Percentiles rank a stretch among this genome's conserved stretches.
Conservation (phyloP, 148 eudicot genomes). For the Rhododendron henanense region DNA sequence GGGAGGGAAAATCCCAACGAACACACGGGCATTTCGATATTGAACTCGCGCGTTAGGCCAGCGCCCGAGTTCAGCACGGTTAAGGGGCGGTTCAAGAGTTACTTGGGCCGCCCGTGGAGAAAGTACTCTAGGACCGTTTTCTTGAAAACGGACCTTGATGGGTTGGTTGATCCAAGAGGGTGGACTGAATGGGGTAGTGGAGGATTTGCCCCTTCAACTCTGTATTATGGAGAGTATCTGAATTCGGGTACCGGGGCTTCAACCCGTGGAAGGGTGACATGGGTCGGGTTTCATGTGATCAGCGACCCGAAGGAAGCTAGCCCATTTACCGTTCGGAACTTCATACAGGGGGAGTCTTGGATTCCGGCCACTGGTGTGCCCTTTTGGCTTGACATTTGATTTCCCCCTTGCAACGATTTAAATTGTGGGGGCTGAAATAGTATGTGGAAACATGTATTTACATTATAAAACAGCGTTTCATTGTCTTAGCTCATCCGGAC, state of each 20-base stretch:
- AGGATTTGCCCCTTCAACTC: slow-evolving; percentile 47
- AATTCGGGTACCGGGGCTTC: slow-evolving; percentile 52
- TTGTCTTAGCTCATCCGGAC: too few relatives aligned
- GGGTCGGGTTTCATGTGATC: slow-evolving; percentile 49
- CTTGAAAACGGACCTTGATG: slow-evolving; percentile 50
- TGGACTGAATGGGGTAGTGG: slow-evolving; percentile 60
- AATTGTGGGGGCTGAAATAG: neutral
- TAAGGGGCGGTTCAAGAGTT: slow-evolving; percentile 31
- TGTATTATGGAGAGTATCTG: slow-evolving; percentile 64
- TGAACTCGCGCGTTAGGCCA: slow-evolving; percentile 40
- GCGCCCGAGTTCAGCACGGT: slow-evolving; percentile 30
- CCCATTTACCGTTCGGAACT: slow-evolving; percentile 35
- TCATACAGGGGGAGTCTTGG: slow-evolving; percentile 44
- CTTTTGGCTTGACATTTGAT: slow-evolving; percentile 26
- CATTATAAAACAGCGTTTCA: neutral
- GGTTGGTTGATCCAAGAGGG: slow-evolving; percentile 57
- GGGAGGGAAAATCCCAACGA: slow-evolving; percentile 42
- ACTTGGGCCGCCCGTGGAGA: slow-evolving; percentile 72
- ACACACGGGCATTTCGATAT: slow-evolving; percentile 56
- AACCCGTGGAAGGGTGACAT: slow-evolving; percentile 32
- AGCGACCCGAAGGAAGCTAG: slow-evolving; percentile 21
- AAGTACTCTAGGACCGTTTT: slow-evolving; percentile 58
- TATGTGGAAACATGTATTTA: neutral
- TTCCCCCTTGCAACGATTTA: neutral
- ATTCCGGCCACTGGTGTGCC: slow-evolving; percentile 41